Conservation (phyloP, 768 basidiomycete species). For the Russula olivacea region DNA sequence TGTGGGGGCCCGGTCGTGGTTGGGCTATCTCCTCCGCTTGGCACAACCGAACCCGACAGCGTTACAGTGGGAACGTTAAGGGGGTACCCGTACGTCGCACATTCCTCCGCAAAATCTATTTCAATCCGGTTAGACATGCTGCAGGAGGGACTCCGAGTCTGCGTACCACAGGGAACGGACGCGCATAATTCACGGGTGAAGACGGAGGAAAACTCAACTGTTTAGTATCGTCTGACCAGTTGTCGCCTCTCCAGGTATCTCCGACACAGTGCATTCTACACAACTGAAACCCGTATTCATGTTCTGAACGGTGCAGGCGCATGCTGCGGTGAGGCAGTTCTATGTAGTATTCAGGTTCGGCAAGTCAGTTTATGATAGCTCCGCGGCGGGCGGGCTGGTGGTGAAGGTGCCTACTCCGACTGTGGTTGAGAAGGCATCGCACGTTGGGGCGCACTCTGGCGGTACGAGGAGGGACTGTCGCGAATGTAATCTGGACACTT, state of each 20-base stretch:
- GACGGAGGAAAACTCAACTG: not conserved
- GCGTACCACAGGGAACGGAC: not conserved
- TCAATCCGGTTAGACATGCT: not conserved
- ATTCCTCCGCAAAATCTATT: not conserved
- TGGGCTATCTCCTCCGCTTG: too few species aligned
- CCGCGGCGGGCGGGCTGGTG: too few species aligned
- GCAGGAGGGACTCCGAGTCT: not conserved
- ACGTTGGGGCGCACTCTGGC: not conserved
- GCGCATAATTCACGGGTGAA: not conserved
- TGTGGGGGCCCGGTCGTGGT: too few species aligned
- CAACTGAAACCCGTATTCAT: not conserved
- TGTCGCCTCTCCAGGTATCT: not conserved
- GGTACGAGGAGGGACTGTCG: not conserved
- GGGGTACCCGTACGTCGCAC: not conserved
- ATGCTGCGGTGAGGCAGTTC: not conserved
- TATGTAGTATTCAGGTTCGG: not conserved
- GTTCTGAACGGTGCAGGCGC: not conserved
- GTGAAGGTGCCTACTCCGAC: not conserved
- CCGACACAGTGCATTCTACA: not conserved
- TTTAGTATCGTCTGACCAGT: not conserved
- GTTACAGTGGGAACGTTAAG: not conserved
- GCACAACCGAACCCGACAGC: not conserved
- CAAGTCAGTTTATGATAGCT: not conserved
- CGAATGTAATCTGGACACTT: not conserved
- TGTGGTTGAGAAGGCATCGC: not conserved